Evolutionary conservation across 2,329 filamentous ascomycete genomes (phyloP).

Genomic region (Trichothecium sympodiale): DNA sequence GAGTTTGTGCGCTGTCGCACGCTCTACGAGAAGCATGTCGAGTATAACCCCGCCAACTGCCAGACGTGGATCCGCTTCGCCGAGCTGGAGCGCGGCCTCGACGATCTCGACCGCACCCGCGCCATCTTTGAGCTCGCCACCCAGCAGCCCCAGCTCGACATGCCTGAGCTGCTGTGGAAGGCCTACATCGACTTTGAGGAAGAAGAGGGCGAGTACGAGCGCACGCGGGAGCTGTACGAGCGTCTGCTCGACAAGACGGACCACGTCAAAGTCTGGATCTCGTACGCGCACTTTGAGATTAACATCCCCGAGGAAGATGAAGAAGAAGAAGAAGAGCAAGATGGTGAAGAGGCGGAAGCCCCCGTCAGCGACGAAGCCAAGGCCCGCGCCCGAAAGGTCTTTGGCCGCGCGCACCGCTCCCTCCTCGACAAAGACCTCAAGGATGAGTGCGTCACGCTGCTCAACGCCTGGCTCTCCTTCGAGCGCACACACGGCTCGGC

Average conservation of each 20-base stretch:
- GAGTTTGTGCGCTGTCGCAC: constrained; percentile 88
- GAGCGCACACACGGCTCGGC: constrained; percentile 72
- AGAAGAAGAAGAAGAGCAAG: constrained; percentile 41
- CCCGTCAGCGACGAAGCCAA: constrained; percentile 77
- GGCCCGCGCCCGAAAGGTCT: constrained; percentile 67
- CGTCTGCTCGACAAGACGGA: constrained; percentile 87
- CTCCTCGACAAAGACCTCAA: constrained; percentile 88
- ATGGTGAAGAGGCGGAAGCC: constrained; percentile 52
- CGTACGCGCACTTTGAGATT: constrained; percentile 97
- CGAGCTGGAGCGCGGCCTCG: constrained; percentile 80
- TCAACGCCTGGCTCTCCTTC: constrained; percentile 88
- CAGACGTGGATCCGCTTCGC: constrained; percentile 96
- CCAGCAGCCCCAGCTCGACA: constrained; percentile 72
- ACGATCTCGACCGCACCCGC: constrained; percentile 77
- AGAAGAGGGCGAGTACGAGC: constrained; percentile 82
- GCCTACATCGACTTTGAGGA: constrained; percentile 98
- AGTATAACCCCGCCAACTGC: constrained; percentile 83
- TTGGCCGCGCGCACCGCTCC: constrained; percentile 71
- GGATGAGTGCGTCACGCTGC: constrained; percentile 83
- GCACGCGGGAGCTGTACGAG: constrained; percentile 75
- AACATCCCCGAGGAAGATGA: constrained; percentile 72
- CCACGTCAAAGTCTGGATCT: constrained; percentile 98
- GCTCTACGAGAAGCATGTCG: constrained; percentile 86
- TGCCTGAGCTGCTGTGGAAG: constrained; percentile 97
- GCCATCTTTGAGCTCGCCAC: constrained; percentile 91